These are phyloP conservation scores for Allium fistulosum DNA, from an alignment of 106 monocot genomes.

Conservation along the genomic window DNA sequence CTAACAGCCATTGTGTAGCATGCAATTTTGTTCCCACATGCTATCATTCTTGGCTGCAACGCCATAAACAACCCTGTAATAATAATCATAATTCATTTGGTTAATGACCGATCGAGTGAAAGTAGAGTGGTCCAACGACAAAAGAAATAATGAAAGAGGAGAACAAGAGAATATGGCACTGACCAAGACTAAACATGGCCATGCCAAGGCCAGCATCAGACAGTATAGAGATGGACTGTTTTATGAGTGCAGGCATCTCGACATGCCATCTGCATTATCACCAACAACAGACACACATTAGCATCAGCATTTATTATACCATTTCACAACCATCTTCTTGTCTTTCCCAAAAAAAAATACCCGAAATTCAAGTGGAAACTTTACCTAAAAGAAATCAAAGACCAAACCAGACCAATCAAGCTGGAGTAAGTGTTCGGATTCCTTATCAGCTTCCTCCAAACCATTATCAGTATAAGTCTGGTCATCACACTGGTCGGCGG, in stretches of 20 bases:
- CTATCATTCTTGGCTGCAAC: conserved; percentile 82
- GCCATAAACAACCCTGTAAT: conserved; percentile 88
- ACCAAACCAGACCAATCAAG: conserved; percentile 77
- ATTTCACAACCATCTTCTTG: neutral
- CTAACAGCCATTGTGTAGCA: conserved; percentile 74
- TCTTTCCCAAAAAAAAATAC: neutral
- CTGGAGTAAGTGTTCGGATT: conserved; percentile 98
- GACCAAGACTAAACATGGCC: conserved; percentile 99
- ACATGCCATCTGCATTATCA: conserved; percentile 69
- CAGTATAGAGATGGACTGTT: conserved; percentile 82
- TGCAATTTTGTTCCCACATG: conserved; percentile 76
- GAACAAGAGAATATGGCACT: conserved; percentile 3
- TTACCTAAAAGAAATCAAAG: conserved; percentile 80
- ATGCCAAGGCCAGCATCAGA: conserved; percentile 96
- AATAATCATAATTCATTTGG: neutral
- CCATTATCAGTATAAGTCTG: conserved; percentile 91
- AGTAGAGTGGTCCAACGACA: neutral
- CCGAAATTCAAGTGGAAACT: neutral
- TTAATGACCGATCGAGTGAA: neutral
- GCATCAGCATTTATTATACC: neutral
- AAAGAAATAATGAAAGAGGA: neutral
- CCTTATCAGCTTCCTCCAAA: conserved; percentile 94
- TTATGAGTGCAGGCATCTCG: conserved; percentile 79
- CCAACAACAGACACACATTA: neutral
- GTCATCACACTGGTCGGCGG: conserved; percentile 97